These are phyloP conservation scores for Sporothrix humicola DNA, from an alignment of 2,329 filamentous ascomycete species.

Conservation along the genomic window DNA sequence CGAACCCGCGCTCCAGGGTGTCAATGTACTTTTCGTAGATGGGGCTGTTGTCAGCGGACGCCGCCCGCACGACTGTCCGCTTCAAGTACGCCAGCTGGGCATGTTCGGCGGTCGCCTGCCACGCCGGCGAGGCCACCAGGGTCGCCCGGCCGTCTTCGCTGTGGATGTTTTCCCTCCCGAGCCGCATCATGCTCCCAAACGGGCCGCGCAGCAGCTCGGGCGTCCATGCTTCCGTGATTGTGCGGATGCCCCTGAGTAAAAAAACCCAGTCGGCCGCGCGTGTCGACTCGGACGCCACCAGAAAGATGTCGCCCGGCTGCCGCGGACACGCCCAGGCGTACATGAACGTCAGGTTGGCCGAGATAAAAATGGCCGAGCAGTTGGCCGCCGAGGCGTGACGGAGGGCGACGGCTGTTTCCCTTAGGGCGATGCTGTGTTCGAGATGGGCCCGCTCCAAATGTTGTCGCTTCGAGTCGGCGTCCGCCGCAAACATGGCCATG, in stretches of 20 bases:
- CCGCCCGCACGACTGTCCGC: not conserved
- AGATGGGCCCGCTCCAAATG: not conserved
- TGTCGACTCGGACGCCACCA: not conserved
- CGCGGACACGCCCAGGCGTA: slow-evolving; percentile 15
- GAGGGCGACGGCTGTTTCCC: not conserved
- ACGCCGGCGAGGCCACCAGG: not conserved
- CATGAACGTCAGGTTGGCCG: not conserved
- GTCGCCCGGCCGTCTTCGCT: not conserved
- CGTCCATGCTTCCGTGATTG: not conserved
- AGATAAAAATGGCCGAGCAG: slow-evolving; percentile 43
- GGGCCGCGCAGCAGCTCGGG: not conserved
- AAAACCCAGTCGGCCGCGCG: slow-evolving; percentile 17
- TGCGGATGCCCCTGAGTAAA: slow-evolving; percentile 10
- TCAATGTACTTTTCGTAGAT: slow-evolving; percentile 2
- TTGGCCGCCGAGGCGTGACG: not conserved
- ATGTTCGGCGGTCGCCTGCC: slow-evolving; percentile 19
- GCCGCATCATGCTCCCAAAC: slow-evolving; percentile 5
- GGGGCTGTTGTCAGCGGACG: not conserved
- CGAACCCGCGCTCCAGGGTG: not conserved
- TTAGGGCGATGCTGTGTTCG: slow-evolving; percentile 39
- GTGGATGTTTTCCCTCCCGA: not conserved
- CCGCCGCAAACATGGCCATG: slow-evolving; percentile 46
- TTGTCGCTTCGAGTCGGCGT: slow-evolving; percentile 45
- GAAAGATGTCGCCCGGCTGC: slow-evolving; percentile 14
- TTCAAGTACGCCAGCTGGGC: not conserved